phyloP scores from a whole-genome alignment of 257 asterid species.

The Plectranthus barbatus region DNA sequence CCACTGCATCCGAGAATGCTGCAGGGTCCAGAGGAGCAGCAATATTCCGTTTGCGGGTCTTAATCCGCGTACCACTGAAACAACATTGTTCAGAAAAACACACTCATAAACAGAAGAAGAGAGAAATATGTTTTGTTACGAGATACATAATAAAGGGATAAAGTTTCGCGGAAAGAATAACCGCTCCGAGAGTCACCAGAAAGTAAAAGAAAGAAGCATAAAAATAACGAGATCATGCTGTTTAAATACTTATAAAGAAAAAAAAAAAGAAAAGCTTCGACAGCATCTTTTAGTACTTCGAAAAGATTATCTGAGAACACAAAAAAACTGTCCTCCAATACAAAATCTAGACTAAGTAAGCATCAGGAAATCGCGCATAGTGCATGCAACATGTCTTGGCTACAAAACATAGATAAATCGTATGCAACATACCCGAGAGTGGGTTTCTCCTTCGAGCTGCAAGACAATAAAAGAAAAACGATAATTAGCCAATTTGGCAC shows the following conservation, averaged over 20 bases:
- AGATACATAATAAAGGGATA: background rate
- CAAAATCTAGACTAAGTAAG: background rate
- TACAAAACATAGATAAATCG: background rate
- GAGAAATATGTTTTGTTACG: background rate
- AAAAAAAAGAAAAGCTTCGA: background rate
- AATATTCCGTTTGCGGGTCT: constrained; percentile 99
- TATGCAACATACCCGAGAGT: constrained; percentile 81
- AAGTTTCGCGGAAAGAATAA: background rate
- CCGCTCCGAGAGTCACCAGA: background rate
- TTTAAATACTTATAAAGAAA: background rate
- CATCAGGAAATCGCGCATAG: background rate
- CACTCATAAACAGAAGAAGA: background rate
- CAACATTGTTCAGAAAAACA: constrained; percentile 5
- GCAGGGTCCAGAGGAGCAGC: constrained; percentile 99
- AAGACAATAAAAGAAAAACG: constrained; percentile 11
- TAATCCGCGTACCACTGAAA: constrained; percentile 99
- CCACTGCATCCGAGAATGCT: constrained; percentile 99
- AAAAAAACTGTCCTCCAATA: background rate
- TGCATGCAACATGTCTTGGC: background rate
- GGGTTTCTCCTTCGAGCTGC: constrained; percentile 99
- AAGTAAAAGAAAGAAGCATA: background rate
- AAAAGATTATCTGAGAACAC: background rate
- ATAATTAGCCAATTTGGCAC: constrained; percentile 12
- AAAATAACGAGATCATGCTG: background rate
- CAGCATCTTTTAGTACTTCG: background rate